Percentiles rank a stretch among this genome's conserved stretches.
Conservation (phyloP, 345 rosid species). For the Luvunga scandens region DNA sequence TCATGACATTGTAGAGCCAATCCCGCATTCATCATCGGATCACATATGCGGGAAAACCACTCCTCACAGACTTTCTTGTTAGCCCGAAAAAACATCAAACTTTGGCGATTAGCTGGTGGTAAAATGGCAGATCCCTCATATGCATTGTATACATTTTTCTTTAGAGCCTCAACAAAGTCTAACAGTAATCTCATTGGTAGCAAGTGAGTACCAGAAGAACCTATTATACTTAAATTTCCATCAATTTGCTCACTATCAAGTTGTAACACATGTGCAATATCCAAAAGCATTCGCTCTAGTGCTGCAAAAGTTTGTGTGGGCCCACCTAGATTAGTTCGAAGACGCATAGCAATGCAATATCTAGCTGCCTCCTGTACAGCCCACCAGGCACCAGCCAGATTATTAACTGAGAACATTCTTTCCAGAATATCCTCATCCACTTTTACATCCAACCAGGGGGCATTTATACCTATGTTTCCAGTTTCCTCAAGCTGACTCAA, state of each 20-base stretch:
- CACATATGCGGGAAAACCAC: conserved; percentile 97
- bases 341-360: conserved; percentile 76
- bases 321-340: conserved; percentile 95
- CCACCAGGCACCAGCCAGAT: conserved; percentile 94
- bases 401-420: conserved; percentile 64
- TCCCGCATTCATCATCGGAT: conserved; percentile 98
- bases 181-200: conserved; percentile 88
- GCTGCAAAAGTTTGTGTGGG: conserved; percentile 96
- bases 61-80: conserved; percentile 93
- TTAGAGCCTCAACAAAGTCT: conserved; percentile 90
- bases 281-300: conserved; percentile 89
- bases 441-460: conserved; percentile 48
- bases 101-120: conserved; percentile 63
- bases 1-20: conserved; percentile 81
- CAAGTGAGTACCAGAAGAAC: conserved; percentile 85
- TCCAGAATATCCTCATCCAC: conserved; percentile 66
- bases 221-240: conserved; percentile 67
- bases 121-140: conserved; percentile 87
- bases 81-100: conserved; percentile 81
- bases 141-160: conserved; percentile 89
- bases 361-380: conserved; percentile 95
- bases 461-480: conserved; percentile 32
- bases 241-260: conserved; percentile 76
- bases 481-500: conserved; percentile 59
- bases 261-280: conserved; percentile 72